A percentile compares a stretch with the other conserved stretches of the same genome.
Conservation (phyloP, 805 yeast genomes). For the Lipomyces orientalis region DNA sequence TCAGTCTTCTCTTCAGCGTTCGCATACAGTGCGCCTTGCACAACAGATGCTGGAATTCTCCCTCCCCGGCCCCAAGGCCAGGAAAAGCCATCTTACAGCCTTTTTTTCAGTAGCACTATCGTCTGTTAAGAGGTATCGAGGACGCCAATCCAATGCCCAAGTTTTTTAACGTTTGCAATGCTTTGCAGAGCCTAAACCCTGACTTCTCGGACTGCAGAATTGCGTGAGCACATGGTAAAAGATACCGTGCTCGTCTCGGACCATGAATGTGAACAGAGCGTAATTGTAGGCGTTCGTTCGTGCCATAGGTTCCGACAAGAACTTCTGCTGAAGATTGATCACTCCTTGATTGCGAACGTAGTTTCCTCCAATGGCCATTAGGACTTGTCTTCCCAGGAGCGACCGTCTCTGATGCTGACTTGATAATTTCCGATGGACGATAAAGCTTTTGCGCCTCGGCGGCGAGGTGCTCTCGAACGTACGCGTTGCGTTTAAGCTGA, state of each 20-base stretch:
- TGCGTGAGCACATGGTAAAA: neutral
- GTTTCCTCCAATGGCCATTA: neutral
- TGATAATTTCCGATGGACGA: neutral
- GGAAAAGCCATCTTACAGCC: neutral
- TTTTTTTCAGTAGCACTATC: neutral
- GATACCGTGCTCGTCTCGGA: neutral
- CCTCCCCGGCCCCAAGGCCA: neutral
- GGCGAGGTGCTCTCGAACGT: neutral
- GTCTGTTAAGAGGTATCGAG: neutral
- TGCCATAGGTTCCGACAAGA: neutral
- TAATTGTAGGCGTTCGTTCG: neutral
- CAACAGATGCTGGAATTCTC: neutral
- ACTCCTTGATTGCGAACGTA: neutral
- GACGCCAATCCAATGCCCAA: neutral
- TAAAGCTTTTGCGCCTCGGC: neutral
- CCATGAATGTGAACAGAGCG: neutral
- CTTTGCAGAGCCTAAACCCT: neutral
- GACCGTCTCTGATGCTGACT: neutral
- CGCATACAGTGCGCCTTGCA: neutral
- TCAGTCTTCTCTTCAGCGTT: neutral
- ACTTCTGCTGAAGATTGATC: neutral
- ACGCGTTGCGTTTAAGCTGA: neutral
- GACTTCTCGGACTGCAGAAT: neutral
- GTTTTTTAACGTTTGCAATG: neutral
- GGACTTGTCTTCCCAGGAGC: neutral